Evolutionary conservation across 2,329 filamentous ascomycete genomes (phyloP), one percentile per base, ranked within the genome.

Genomic region (Penicillium glabrum): DNA sequence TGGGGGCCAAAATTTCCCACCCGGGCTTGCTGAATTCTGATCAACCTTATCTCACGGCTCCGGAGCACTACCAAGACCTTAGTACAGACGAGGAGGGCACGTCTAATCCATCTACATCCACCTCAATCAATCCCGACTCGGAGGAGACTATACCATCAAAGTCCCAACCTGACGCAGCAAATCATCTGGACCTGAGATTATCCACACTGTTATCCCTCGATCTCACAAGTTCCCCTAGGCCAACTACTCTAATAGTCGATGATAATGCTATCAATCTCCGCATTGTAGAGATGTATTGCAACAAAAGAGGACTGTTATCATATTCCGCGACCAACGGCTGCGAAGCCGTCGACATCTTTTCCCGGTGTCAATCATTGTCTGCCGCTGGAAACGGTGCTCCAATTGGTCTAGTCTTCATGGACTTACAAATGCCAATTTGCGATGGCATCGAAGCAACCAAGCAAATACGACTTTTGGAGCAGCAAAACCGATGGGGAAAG

Each of bases 231-330:
- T 21, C 37, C 3, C 11, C 46, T 21, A 14, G 24, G 5, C 57
- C 59, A 10, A 26, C 49, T 16, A 41, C 51, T 1, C 27, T 61
- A 3, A 48, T 61, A 5, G 57, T 61, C 3, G 65, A 67, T 44
- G 65, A 67, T 37, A 67, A 67, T 39, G 27, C 47, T 8, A 46
- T 67, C 50, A 67, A 66, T 46, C 53, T 66, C 16, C 59, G 54
- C 11, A 53, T 67, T 14, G 53, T 67, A 54, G 57, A 64, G 31
- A 60, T 57, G 31, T 67, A 66, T 49, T 67, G 62, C 57, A 55
- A 54, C 11, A 66, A 63, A 43, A 27, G 65, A 55, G 53, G 51
- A 5, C 31, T 67, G 2, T 54, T 60, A 26, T 58, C 19, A 2
- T n/a, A 35, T 16, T 35, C 46, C 11, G 46, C 46, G 1, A 24